Evolutionary conservation across 768 basidiomycete species (phyloP), one percentile per base, ranked within the genome.

Genomic region (Russula griseocarnosa): DNA sequence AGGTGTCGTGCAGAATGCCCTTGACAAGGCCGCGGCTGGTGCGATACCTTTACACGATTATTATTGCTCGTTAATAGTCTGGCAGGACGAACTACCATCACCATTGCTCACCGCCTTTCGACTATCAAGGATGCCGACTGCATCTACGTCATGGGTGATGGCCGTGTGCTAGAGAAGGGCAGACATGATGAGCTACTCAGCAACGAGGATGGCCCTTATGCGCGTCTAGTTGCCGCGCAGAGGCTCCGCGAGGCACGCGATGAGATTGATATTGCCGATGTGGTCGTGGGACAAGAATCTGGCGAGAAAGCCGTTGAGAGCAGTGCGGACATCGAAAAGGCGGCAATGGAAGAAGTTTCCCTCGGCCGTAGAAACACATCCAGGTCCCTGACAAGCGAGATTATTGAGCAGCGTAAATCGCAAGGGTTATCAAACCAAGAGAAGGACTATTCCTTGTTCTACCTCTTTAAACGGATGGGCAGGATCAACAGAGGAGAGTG

Each of bases 201-300:
- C 40, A 69, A 80, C 52, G 73, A 79, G 38, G 78, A 81, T 9
- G 83, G 90, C 54, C 78, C 88, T 3, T 93, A 93, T 74, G 74
- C 84, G 1, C 79, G 81, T 24, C 83, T 93, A 9, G 90, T 92
- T 6, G 82, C 83, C 26, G 85, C 91, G 0, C 90, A 92, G 77
- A 84, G 79, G 66, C 79, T 93, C 4, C 85, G 87, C 18, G 88
- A 90, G 70, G n/a, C 57, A 16, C 61, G 58, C 10, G 63, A 71
- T 34, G 20, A 16, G 66, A 34, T 73, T 51, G 65, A 11, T 16
- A 6, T 46, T 1, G 70, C 70, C 8, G 71, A 68, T 13, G 65
- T n/a, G 7, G 59, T 60, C 3, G 59, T 34, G 1, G 60, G 16
- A 1, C 49, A 59, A 1, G 46, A 59, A 4, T 60, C 38, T 22